Evolutionary conservation across 2,329 filamentous ascomycete species (phyloP), one percentile per base, ranked within the genome.

Genomic region (Pezicula radicicola): DNA sequence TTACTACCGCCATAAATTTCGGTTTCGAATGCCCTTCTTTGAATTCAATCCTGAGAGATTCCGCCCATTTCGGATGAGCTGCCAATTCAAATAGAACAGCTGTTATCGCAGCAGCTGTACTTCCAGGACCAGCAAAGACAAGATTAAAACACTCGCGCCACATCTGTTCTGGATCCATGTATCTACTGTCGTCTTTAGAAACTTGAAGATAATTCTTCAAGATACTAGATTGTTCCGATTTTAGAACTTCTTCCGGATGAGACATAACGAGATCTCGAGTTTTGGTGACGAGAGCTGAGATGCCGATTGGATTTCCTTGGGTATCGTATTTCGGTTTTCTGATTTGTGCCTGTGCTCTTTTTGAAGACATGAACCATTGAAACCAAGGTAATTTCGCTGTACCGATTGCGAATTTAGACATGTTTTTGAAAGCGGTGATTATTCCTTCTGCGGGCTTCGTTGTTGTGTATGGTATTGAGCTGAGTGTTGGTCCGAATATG

Each of bases 81-180:
- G 35, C 48, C 2, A 50, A 19, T 35, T 39, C 33, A 10, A 46
- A 37, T 7, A 50, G 25, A 1, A 37, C 19, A 7, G 35, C 48
- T 33, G 48, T 50, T 19, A 50, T 10, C 15, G 48, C 40, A 15
- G 48, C 48, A 10, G 48, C 48, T 16, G 48, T 50, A 35, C 48
- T 50, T 36, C 48, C 48, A 7, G 41, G 41, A 2, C 40, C 48
- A 12, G 48, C 48, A 37, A 50, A 50, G 3, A 50, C 25, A 3
- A 50, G 42, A 19, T 50, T 50, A 16, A 50, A 50, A 21, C 40
- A 50, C 28, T 50, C 48, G 6, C 30, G 30, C 12, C 13, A 50
- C 13, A 37, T 13, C 28, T 46, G 35, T 13, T 21, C 41, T 36
- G 48, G 28, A 37, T 46, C 48, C 48, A 50, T 50, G 10, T 36